Base-by-base conservation (phyloP, 371 early-diverging fungal species). In the Apophysomyces sp. region DNA sequence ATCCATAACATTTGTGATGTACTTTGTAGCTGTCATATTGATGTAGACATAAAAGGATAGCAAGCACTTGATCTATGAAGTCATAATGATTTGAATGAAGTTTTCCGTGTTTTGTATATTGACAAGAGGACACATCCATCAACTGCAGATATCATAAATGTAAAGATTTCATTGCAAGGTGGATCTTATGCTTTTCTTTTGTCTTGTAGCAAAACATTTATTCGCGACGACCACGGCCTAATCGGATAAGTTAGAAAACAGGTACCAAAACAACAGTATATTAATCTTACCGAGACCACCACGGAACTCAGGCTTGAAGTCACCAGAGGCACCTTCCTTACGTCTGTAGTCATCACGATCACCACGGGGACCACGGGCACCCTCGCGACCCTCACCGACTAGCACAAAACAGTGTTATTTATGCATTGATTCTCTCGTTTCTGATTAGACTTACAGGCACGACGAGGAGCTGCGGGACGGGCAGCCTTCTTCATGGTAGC, bases 281-380 rank as follows among this genome's bases (percentile, higher is more conserved):
- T n/a, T 41, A 9, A 11, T 29, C 36, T 69, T 80, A 78, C 91
- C 90, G 73, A 87, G 79, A 74, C 90, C 87, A 83, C 89, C 86
- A 82, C 89, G 89, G 93, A 97, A 98, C 83, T 96, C 94, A 66
- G 98, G 96, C 84, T 90, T 89, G 88, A 90, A 96, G 83, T 92
- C 93, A 73, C 94, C 94, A 57, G 88, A 72, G 70, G 95, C 94
- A 70, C 90, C 94, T 82, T 95, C 95, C 90, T 95, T 94, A 68
- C 95, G 94, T 66, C 93, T 86, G 89, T 96, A 95, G 61, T 85
- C 91, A 76, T 91, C 94, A 68, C 91, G 88, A 56, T 85, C 87
- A 78, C 86, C 82, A 74, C 87, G 86, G 61, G 81, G 80, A 76
- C 80, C 81, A 74, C 89, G 86, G 84, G 58, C 57, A 71, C 76